phyloP scores from a whole-genome alignment of 2,329 filamentous ascomycete species.

The Podosphaera fusca region DNA sequence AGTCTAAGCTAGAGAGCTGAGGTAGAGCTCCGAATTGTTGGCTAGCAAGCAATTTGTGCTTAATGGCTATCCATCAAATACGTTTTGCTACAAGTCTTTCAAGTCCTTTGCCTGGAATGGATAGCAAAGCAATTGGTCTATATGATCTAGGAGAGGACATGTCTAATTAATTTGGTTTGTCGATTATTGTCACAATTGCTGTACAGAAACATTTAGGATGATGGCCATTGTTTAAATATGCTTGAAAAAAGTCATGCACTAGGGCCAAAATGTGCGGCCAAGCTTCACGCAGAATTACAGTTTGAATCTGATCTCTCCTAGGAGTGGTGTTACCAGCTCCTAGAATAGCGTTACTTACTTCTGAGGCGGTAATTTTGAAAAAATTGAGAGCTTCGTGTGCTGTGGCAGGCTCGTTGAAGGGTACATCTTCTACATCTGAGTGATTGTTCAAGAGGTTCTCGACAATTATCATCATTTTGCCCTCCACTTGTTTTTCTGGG shows the following conservation, averaged over 20 bases:
- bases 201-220: background rate
- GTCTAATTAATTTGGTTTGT: too few species aligned
- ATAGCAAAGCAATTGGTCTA: background rate
- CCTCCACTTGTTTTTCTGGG: background rate
- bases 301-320: background rate
- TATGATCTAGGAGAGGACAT: background rate
- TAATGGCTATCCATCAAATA: background rate
- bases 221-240: background rate
- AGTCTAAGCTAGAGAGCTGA: too few species aligned
- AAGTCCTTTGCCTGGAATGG: background rate
- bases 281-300: background rate
- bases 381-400: background rate
- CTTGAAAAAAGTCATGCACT: background rate
- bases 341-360: background rate
- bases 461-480: background rate
- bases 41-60: background rate
- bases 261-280: background rate
- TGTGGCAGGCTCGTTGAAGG: background rate
- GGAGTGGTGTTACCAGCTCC: background rate
- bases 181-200: background rate
- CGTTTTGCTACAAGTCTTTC: background rate
- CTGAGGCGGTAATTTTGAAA: background rate
- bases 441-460: background rate
- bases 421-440: background rate
- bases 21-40: background rate